A percentile compares a stretch with the other conserved stretches of the same genome.
These are phyloP conservation scores for Canavalia gladiata DNA, from an alignment of 306 rosid genomes.

Conservation along the genomic window DNA sequence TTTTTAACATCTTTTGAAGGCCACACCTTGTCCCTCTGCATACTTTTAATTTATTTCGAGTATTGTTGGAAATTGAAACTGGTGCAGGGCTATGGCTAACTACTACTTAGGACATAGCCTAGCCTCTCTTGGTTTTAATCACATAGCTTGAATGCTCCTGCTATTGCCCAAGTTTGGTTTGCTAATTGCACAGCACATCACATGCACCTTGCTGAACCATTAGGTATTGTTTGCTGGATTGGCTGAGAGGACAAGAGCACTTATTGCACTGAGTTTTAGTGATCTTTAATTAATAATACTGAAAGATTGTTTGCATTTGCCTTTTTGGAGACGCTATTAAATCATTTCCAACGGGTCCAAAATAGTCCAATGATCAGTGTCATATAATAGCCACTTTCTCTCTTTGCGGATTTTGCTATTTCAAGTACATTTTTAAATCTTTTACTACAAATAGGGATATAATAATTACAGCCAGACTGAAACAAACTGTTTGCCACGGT, in stretches of 20 bases:
- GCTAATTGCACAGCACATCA: constrained; percentile 18
- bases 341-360: neutral
- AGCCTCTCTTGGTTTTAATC: neutral
- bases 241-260: constrained; percentile 14
- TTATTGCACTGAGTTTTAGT: constrained; percentile 8
- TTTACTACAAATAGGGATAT: neutral
- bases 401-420: neutral
- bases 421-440: neutral
- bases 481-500: neutral
- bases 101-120: neutral
- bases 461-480: neutral
- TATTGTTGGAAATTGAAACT: constrained; percentile 50
- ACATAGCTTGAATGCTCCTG: neutral
- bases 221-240: neutral
- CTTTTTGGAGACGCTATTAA: constrained; percentile 7
- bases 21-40: constrained; percentile 42
- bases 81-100: constrained; percentile 25
- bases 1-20: constrained; percentile 5
- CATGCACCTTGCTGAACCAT: constrained; percentile 24
- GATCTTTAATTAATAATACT: constrained; percentile 13
- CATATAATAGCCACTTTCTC: neutral
- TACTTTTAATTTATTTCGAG: neutral
- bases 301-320: neutral
- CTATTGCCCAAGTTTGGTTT: neutral
- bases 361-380: neutral